Evolutionary conservation across 192 early-diverging fungal species (phyloP).

Genomic region (Jimgerdemannia lactiflua): DNA sequence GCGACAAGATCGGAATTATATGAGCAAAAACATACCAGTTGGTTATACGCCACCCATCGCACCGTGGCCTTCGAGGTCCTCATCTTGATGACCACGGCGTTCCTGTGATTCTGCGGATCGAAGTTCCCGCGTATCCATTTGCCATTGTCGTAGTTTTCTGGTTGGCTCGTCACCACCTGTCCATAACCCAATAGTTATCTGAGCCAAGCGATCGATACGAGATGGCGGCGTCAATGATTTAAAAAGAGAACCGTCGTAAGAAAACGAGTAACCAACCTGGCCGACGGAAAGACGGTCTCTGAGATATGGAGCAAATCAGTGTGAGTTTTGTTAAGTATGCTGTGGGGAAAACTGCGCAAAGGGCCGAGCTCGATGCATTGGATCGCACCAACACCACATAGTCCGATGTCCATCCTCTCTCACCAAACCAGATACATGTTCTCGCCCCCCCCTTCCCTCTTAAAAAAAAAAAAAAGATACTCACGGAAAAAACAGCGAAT

Average conservation of each 20-base stretch:
- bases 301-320: not conserved
- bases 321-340: not conserved
- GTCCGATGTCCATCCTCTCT: too few species aligned
- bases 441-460: too few species aligned
- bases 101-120: not conserved
- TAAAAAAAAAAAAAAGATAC: not conserved
- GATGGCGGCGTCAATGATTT: not conserved
- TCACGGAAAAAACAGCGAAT: slow-evolving; percentile 29
- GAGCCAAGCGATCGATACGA: not conserved
- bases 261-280: not conserved
- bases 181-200: not conserved
- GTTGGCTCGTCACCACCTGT: not conserved
- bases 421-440: too few species aligned
- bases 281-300: not conserved
- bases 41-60: not conserved
- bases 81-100: not conserved
- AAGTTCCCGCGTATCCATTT: slow-evolving; percentile 1
- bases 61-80: not conserved
- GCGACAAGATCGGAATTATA: too few species aligned
- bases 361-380: too few species aligned
- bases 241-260: not conserved
- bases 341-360: too few species aligned
- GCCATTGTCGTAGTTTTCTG: not conserved
- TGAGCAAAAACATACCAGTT: not conserved
- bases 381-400: too few species aligned